Base-by-base conservation (phyloP, 2,329 filamentous ascomycete species). In the Arthroderma uncinatum region DNA sequence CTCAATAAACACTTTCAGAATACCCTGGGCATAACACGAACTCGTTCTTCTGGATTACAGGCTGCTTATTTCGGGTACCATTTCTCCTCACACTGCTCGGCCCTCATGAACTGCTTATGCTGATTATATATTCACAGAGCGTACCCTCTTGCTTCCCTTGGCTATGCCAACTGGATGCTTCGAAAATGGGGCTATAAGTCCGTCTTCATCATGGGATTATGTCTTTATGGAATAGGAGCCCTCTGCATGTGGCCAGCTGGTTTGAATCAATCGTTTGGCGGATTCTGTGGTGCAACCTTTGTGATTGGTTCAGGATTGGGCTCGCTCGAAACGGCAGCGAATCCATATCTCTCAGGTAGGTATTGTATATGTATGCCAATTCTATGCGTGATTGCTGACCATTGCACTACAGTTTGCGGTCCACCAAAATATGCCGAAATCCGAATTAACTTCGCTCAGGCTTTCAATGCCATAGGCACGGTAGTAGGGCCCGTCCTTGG, bases 181-280 rank as follows among this genome's bases (percentile, higher is more conserved):
- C 81, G 87, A 19, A 79, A 81, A 58, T 87, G 85, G 54, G 89
- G 89, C 2, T 93, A 89, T 73, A 87, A 89, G 62, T 82, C 82
- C 42, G 89, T 87, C 0, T 91, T 93, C 64, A 91, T 93, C 59
- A 77, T 84, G 28, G 88, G 87, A 37, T 76, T 90, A 5, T 76
- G 72, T 58, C 77, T 89, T 47, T 88, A 89, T 68, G 83, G 85
- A 1, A 76, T 82, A 4, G 86, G 85, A 1, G 88, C 86, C 36
- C 82, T 92, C 61, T 89, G 90, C 73, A 91, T 92, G 73, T 93
- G 87, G 88, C 88, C 88, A 0, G 86, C 84, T 1, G 86, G 85
- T 6, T 81, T 91, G 8, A 79, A 89, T 59, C 78, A 79, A 47
- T 86, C 82, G 14, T 91, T 90, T 65, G 81, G 78, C 25, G 87